Percentiles rank a stretch among this genome's conserved stretches.
These are phyloP conservation scores for Cordyceps militaris DNA, from an alignment of 2,329 filamentous ascomycete species.

Conservation along the genomic window DNA sequence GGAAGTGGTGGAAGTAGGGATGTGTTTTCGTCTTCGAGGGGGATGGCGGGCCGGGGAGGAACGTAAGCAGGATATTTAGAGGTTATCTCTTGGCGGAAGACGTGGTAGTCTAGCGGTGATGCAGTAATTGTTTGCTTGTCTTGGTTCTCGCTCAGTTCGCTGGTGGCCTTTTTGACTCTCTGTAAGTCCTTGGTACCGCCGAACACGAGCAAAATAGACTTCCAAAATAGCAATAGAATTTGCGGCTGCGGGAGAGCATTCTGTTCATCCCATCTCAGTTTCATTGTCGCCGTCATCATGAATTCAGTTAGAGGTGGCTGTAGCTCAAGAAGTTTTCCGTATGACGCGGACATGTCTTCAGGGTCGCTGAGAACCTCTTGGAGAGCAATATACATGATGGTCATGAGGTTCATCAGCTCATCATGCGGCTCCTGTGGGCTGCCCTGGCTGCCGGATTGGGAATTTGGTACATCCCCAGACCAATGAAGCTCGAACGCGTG, in stretches of 20 bases:
- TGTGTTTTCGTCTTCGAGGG: slow-evolving; percentile 82
- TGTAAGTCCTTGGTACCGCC: slow-evolving; percentile 70
- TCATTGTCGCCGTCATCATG: slow-evolving; percentile 62
- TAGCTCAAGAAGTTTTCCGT: slow-evolving; percentile 46
- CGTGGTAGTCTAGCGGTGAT: slow-evolving; percentile 90
- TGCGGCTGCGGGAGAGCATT: slow-evolving; percentile 54
- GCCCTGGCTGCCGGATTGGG: slow-evolving; percentile 20
- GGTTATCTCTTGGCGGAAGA: slow-evolving; percentile 92
- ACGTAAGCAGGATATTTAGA: slow-evolving; percentile 98
- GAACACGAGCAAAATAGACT: slow-evolving; percentile 78
- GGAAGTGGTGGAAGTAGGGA: slow-evolving; percentile 81
- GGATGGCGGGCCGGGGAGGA: slow-evolving; percentile 74
- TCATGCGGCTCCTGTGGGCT: slow-evolving; percentile 48
- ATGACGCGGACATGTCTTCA: slow-evolving; percentile 39
- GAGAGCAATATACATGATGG: slow-evolving; percentile 53
- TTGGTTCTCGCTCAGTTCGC: slow-evolving; percentile 54
- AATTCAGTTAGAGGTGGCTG: slow-evolving; percentile 64
- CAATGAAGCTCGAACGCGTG: slow-evolving; percentile 46
- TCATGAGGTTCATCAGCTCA: slow-evolving; percentile 56
- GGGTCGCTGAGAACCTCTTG: slow-evolving; percentile 49
- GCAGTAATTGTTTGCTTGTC: slow-evolving; percentile 79
- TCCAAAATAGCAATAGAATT: slow-evolving; percentile 84
- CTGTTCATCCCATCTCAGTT: slow-evolving; percentile 66
- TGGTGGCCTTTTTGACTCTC: slow-evolving; percentile 64
- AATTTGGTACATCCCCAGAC: slow-evolving; percentile 40